Evolutionary conservation across 495 filamentous ascomycete species (phyloP).

Genomic region (Lentithecium fluviatile): DNA sequence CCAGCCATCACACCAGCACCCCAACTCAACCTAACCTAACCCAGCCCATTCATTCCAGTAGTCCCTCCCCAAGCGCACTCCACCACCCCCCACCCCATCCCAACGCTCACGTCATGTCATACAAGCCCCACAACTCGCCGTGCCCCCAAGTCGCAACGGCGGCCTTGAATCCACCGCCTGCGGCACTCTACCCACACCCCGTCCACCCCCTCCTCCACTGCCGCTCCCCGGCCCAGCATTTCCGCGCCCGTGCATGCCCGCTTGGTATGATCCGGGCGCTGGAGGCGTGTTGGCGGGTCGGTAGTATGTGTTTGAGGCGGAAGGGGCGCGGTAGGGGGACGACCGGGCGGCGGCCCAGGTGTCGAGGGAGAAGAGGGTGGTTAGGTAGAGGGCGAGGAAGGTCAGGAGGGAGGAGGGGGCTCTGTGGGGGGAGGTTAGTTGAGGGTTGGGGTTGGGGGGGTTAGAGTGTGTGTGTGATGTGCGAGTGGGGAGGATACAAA

Average conservation of each 20-base stretch:
- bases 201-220: neutral
- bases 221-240: neutral
- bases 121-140: conserved; percentile 27
- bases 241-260: neutral
- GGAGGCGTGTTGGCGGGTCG: conserved; percentile 10
- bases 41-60: too few relatives aligned
- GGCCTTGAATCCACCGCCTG: conserved; percentile 9
- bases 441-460: neutral
- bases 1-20: too few relatives aligned
- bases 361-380: conserved; percentile 31
- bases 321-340: conserved; percentile 17
- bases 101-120: neutral
- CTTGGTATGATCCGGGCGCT: conserved; percentile 18
- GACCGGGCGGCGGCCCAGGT: conserved; percentile 28
- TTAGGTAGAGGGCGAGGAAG: conserved; percentile 33
- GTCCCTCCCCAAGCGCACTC: too few relatives aligned
- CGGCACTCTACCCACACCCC: conserved; percentile 11
- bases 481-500: neutral
- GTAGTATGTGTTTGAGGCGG: conserved; percentile 14
- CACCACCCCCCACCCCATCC: too few relatives aligned
- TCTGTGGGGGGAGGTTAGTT: conserved; percentile 15
- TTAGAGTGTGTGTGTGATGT: neutral
- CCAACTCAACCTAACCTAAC: too few relatives aligned
- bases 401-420: conserved; percentile 19
- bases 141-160: conserved; percentile 14